Evolutionary conservation across 345 rosid genomes (phyloP).

Genomic region (Bretschneidera sinensis): DNA sequence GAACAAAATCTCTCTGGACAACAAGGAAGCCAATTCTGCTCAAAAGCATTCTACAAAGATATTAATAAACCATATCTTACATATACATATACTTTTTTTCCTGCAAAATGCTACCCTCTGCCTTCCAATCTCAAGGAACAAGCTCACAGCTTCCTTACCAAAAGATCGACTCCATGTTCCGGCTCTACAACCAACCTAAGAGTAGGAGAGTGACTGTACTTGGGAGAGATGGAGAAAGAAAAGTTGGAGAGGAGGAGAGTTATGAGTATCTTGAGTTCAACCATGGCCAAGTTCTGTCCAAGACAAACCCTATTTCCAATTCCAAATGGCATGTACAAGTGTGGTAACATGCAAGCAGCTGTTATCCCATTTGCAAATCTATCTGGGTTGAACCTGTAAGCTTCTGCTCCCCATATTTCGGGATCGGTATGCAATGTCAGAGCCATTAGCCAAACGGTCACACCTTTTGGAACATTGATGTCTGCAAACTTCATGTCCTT

Average conservation of each 20-base stretch:
- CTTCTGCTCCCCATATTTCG: conserved; percentile 44
- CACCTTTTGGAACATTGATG: conserved; percentile 32
- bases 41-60: too few relatives aligned
- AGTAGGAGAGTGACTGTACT: conserved; percentile 31
- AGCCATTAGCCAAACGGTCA: conserved; percentile 30
- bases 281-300: conserved; percentile 49
- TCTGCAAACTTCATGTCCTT: conserved; percentile 36
- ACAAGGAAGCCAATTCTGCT: too few relatives aligned
- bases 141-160: conserved; percentile 24
- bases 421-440: conserved; percentile 38
- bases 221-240: conserved; percentile 29
- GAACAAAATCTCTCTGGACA: too few relatives aligned
- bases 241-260: conserved; percentile 31
- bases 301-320: conserved; percentile 40
- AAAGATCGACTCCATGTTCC: conserved; percentile 33
- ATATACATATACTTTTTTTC: too few relatives aligned
- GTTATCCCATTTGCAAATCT: conserved; percentile 37
- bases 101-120: too few relatives aligned
- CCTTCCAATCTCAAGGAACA: too few relatives aligned
- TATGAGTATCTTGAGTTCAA: conserved; percentile 39
- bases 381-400: conserved; percentile 30
- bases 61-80: too few relatives aligned
- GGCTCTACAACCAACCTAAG: conserved; percentile 38
- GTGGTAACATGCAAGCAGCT: conserved; percentile 34
- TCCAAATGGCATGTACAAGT: conserved; percentile 42